Evolutionary conservation across 495 filamentous ascomycete species (phyloP), one percentile per base, ranked within the genome.

Genomic region (Hypoxylon trugodes): DNA sequence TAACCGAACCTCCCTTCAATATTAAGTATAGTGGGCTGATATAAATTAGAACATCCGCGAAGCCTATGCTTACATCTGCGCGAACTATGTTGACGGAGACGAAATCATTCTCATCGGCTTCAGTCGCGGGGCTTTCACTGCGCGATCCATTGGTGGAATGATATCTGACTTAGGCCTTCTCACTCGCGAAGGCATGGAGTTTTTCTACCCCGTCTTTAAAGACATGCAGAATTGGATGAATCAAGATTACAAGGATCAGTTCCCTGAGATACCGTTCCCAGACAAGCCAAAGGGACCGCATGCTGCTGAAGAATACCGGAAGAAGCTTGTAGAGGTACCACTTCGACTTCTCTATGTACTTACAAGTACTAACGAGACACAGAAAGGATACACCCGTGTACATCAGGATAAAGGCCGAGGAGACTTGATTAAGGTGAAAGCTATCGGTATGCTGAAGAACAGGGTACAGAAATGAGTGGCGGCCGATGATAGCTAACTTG

Each of bases 111-210:
- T 92, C 19, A 59, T 90, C 19, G 89, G 89, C 6, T 92, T 91
- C 74, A 90, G 87, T 21, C 80, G 89, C 2, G 88, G 89, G 6
- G 88, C 88, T n/a, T 92, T 87, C 64, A 90, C 88, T 0, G 87
- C 86, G 1, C 79, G 89, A 49, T 83, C 80, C 26, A 84, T 90
- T 38, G 83, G 84, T 28, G 84, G 84, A 6, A 74, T 90, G 71
- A 84, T 91, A 41, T 77, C 74, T 3, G 76, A 82, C 37, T 72
- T 90, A 1, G 88, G 88, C 0, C 72, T 91, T 5, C 77, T 91
- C 28, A 90, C 84, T 1, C 79, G 83, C 24, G 78, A 81, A 16
- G 89, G 87, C 9, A 81, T 90, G 76, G 82, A 87, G 37, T 77
- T 76, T 58, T 84, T 90, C 59, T 84, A 84, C 36, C 84, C 84